These are phyloP conservation scores for Acorus gramineus DNA, from an alignment of 106 monocot species.

Conservation along the genomic window DNA sequence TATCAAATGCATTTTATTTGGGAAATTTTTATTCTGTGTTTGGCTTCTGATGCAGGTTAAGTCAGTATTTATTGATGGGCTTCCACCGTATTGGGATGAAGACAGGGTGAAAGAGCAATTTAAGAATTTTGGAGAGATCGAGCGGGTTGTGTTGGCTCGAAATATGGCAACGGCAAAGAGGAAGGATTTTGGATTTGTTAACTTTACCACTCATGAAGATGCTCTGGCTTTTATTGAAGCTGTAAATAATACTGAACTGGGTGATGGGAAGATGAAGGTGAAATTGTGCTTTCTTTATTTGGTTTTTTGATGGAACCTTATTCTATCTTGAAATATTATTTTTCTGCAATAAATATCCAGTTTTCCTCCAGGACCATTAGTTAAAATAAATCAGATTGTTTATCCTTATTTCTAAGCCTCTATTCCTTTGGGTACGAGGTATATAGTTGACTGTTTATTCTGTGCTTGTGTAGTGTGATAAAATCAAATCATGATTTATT, in stretches of 20 bases:
- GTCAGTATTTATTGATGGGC: slow-evolving; percentile 65
- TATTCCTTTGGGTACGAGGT: no score
- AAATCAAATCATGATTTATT: no score
- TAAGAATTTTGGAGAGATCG: slow-evolving; percentile 62
- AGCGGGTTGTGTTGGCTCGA: slow-evolving; percentile 53
- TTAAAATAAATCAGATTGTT: no score
- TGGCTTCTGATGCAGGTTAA: slow-evolving; percentile 32
- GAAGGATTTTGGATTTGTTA: slow-evolving; percentile 76
- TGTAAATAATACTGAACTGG: slow-evolving; percentile 47
- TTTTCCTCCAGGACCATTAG: no score
- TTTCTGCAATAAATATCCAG: no score
- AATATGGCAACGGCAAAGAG: slow-evolving; percentile 62
- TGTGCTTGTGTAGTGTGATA: no score
- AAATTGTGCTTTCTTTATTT: neutral
- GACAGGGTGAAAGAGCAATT: slow-evolving; percentile 59
- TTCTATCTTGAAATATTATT: no score
- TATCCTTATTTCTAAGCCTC: no score
- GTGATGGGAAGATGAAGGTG: slow-evolving; percentile 61
- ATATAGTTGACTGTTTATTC: no score
- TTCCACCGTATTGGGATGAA: slow-evolving; percentile 74
- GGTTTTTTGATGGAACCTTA: neutral
- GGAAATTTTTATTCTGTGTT: neutral
- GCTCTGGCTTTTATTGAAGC: slow-evolving; percentile 49
- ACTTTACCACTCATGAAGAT: slow-evolving; percentile 56
- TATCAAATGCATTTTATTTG: no score